Evolutionary conservation across 1,284 basidiomycete genomes (phyloP).

Genomic region (Ustilago tritici): DNA sequence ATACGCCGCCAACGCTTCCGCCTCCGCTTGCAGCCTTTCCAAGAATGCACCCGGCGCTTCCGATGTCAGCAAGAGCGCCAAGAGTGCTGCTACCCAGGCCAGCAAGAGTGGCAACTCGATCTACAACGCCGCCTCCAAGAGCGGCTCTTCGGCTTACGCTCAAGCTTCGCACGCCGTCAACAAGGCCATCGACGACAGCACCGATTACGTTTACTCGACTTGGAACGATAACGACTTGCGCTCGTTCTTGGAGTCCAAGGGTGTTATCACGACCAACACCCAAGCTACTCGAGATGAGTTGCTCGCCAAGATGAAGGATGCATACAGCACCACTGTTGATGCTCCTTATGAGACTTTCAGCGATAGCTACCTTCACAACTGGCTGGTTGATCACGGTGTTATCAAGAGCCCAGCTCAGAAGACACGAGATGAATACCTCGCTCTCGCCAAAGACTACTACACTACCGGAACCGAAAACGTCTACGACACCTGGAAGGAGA

Average conservation of each 20-base stretch:
- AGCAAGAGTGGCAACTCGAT: constrained; percentile 47
- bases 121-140: constrained; percentile 51
- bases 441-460: constrained; percentile 64
- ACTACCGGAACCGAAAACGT: constrained; percentile 58
- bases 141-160: constrained; percentile 47
- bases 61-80: constrained; percentile 38
- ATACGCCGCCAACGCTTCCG: constrained; percentile 34
- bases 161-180: constrained; percentile 51
- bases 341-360: constrained; percentile 64
- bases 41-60: constrained; percentile 44
- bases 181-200: constrained; percentile 55
- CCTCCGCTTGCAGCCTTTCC: constrained; percentile 25
- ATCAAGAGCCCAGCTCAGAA: constrained; percentile 55
- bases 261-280: constrained; percentile 61
- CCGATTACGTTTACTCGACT: constrained; percentile 66
- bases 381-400: constrained; percentile 66
- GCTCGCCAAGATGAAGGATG: constrained; percentile 51
- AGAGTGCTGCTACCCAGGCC: constrained; percentile 49
- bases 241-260: constrained; percentile 56
- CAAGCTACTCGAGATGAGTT: constrained; percentile 61
- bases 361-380: constrained; percentile 67
- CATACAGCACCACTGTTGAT: constrained; percentile 60
- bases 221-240: constrained; percentile 65
- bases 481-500: constrained; percentile 64
- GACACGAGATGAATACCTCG: constrained; percentile 63